A percentile compares a stretch with the other conserved stretches of the same genome.
Evolutionary conservation across 768 basidiomycete genomes (phyloP).

Genomic region (Russula emetica): DNA sequence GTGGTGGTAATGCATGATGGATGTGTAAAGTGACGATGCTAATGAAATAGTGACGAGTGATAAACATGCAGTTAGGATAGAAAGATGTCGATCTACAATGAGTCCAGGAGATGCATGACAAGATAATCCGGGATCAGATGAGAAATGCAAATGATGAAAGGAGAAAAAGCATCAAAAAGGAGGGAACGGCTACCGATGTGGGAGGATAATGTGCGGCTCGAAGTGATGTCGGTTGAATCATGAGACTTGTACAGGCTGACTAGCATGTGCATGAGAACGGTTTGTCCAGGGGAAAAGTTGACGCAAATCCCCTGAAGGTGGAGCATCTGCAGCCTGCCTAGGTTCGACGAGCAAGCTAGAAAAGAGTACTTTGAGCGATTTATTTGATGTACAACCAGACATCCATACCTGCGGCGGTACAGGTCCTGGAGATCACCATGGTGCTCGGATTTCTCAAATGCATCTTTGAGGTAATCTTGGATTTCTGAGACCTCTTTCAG

Average conservation of each 20-base stretch:
- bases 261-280: slow-evolving; percentile 37
- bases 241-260: slow-evolving; percentile 22
- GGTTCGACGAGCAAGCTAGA: slow-evolving; percentile 77
- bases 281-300: slow-evolving; percentile 76
- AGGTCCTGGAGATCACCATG: slow-evolving; percentile 83
- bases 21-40: slow-evolving; percentile 21
- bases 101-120: slow-evolving; percentile 25
- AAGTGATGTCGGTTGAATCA: slow-evolving; percentile 4
- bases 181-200: slow-evolving; percentile 4
- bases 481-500: slow-evolving; percentile 88
- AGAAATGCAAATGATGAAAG: slow-evolving; percentile 18
- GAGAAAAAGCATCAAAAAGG: slow-evolving; percentile 4
- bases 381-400: slow-evolving; percentile 14
- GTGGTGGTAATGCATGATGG: slow-evolving; percentile 19
- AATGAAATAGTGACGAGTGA: slow-evolving; percentile 23
- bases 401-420: slow-evolving; percentile 72
- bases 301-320: slow-evolving; percentile 62
- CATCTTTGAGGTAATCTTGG: slow-evolving; percentile 69
- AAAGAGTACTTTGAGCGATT: slow-evolving; percentile 14
- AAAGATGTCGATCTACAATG: slow-evolving; percentile 25
- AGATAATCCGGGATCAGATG: slow-evolving; percentile 21
- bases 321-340: slow-evolving; percentile 68
- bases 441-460: slow-evolving; percentile 69
- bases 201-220: neutral
- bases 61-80: slow-evolving; percentile 27